Percentiles rank a stretch among this genome's conserved stretches.
Evolutionary conservation across 768 basidiomycete genomes (phyloP).

Genomic region (Termitomyces bulborhizus): DNA sequence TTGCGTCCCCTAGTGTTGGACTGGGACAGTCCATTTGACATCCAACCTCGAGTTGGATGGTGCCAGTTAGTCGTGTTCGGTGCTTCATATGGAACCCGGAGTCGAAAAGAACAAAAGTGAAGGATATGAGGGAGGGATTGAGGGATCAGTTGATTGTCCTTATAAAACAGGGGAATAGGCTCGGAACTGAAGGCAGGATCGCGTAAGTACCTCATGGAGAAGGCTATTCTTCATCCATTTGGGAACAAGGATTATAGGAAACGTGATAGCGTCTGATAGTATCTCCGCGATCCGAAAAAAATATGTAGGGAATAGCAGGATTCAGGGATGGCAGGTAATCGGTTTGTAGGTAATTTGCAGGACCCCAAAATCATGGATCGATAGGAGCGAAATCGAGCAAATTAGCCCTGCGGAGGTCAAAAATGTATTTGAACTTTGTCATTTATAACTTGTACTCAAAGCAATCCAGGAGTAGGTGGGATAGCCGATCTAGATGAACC

Average conservation of each 20-base stretch:
- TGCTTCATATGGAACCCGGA: not conserved
- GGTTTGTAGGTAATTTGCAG: too few species aligned
- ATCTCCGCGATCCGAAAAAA: not conserved
- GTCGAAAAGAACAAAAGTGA: not conserved
- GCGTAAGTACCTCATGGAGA: not conserved
- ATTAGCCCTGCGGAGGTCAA: too few species aligned
- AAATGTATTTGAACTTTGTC: too few species aligned
- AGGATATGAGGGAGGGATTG: not conserved
- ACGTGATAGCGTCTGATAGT: not conserved
- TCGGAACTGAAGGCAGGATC: not conserved
- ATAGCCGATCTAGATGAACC: too few species aligned
- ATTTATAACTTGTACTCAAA: too few species aligned
- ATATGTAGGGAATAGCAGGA: not conserved
- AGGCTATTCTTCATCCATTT: not conserved
- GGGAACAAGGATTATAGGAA: not conserved
- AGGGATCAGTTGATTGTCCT: not conserved
- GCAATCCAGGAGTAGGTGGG: too few species aligned
- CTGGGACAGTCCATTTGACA: conserved; percentile 6
- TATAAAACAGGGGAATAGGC: not conserved
- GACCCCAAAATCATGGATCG: too few species aligned
- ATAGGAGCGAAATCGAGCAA: too few species aligned
- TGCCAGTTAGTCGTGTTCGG: not conserved
- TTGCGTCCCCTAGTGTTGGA: not conserved
- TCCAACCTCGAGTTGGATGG: not conserved
- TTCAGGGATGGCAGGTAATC: not conserved